phyloP scores from a whole-genome alignment of 192 early-diverging fungal genomes.

The Rhizoclosmatium globosum region DNA sequence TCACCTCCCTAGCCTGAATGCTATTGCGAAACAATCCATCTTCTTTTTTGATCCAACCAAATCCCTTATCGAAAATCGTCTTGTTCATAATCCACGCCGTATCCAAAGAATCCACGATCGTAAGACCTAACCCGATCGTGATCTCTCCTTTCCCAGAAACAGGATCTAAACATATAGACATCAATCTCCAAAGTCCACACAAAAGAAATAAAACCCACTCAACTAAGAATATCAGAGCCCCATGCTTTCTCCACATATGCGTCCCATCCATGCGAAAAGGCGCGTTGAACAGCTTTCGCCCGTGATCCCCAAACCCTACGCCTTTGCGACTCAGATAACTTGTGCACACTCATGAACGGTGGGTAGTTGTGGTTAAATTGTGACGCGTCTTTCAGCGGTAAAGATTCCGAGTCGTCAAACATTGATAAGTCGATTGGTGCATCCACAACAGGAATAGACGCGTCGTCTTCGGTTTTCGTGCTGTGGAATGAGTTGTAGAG shows the following conservation, averaged over 20 bases:
- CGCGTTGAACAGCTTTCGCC: conserved; percentile 59
- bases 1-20: not conserved
- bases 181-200: not conserved
- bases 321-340: not conserved
- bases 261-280: conserved; percentile 79
- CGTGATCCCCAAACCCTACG: conserved; percentile 23
- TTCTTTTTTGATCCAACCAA: conserved; percentile 46
- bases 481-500: too few relatives aligned
- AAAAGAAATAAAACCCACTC: not conserved
- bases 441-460: not conserved
- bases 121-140: conserved; percentile 52
- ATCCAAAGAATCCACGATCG: conserved; percentile 87
- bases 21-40: conserved; percentile 45
- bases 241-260: conserved; percentile 80
- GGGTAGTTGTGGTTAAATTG: conserved; percentile 1
- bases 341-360: not conserved
- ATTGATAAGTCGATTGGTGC: not conserved
- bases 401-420: conserved; percentile 11
- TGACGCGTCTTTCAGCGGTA: not conserved
- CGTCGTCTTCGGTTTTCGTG: too few relatives aligned
- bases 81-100: conserved; percentile 84
- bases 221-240: conserved; percentile 69
- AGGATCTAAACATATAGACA: conserved; percentile 12
- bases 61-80: conserved; percentile 74
- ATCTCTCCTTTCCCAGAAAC: conserved; percentile 19